Evolutionary conservation across 768 basidiomycete genomes (phyloP).

Genomic region (Leccinum subgranulosum): DNA sequence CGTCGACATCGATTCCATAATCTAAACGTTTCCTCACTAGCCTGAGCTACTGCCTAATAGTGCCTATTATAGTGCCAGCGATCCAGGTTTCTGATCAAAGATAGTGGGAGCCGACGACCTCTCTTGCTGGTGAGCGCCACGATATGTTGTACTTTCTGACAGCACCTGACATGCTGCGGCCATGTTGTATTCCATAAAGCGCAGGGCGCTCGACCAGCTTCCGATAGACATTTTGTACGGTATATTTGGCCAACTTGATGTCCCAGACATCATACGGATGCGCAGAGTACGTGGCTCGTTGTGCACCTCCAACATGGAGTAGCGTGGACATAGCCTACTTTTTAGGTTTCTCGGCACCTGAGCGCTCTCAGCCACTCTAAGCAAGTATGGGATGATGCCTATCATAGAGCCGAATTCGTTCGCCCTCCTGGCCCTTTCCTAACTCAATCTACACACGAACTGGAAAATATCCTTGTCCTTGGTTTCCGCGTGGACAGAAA

Average conservation of each 20-base stretch:
- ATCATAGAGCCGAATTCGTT: slow-evolving; percentile 12
- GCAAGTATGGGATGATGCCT: slow-evolving; percentile 15
- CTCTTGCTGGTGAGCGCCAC: too few species aligned
- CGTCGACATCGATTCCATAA: too few species aligned
- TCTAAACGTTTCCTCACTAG: too few species aligned
- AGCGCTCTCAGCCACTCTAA: slow-evolving; percentile 3
- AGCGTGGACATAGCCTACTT: background rate
- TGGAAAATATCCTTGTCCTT: slow-evolving; percentile 12
- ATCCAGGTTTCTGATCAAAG: too few species aligned
- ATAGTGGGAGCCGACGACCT: too few species aligned
- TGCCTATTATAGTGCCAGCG: too few species aligned
- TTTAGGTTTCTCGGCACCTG: slow-evolving; percentile 12
- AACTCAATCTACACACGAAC: slow-evolving; percentile 9
- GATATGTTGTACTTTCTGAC: too few species aligned
- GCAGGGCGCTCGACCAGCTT: slow-evolving; percentile 8
- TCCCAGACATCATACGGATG: slow-evolving; percentile 16
- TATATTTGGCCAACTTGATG: slow-evolving; percentile 12
- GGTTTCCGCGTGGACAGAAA: slow-evolving; percentile 7
- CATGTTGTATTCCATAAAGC: too few species aligned
- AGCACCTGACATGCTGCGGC: too few species aligned
- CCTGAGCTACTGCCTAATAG: too few species aligned
- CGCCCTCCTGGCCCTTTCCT: slow-evolving; percentile 17
- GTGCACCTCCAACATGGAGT: background rate
- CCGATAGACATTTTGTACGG: slow-evolving; percentile 10
- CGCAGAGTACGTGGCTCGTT: slow-evolving; percentile 13